Conservation (phyloP, 306 rosid species). For the Chamaecrista fasciculata region DNA sequence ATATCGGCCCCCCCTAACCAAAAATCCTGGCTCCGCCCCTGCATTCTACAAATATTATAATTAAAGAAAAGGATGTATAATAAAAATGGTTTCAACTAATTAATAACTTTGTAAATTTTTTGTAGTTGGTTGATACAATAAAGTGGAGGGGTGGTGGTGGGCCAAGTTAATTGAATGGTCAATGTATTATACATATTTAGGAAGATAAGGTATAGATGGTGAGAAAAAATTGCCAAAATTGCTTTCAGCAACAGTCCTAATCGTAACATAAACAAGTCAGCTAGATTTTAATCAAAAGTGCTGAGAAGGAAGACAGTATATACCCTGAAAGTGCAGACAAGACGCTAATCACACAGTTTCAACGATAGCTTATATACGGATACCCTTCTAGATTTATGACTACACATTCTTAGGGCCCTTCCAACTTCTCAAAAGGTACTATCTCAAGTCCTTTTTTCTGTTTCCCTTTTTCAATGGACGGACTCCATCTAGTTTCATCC, state of each 20-base stretch:
- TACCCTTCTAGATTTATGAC: neutral
- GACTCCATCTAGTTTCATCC: no score
- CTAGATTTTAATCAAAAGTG: neutral
- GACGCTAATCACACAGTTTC: neutral
- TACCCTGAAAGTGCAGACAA: neutral
- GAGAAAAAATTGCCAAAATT: neutral
- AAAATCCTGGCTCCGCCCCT: no score
- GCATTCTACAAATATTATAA: no score
- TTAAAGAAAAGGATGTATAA: no score
- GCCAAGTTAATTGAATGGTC: constrained; percentile 19
- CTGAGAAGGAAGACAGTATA: neutral
- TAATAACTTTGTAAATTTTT: no score
- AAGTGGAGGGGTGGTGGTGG: neutral
- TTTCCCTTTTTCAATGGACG: constrained; percentile 1
- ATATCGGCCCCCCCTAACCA: no score
- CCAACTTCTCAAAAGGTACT: neutral
- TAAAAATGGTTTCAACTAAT: no score
- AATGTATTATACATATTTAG: neutral
- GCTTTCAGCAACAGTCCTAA: neutral
- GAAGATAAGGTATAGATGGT: constrained; percentile 8
- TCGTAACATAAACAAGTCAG: neutral
- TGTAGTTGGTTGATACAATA: no score
- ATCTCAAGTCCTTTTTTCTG: neutral
- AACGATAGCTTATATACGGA: neutral
- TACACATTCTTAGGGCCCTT: constrained; percentile 10